Percentiles rank a stretch among this genome's conserved stretches.
Conservation (phyloP, 2,329 filamentous ascomycete genomes). For the Cercospora citrullina region DNA sequence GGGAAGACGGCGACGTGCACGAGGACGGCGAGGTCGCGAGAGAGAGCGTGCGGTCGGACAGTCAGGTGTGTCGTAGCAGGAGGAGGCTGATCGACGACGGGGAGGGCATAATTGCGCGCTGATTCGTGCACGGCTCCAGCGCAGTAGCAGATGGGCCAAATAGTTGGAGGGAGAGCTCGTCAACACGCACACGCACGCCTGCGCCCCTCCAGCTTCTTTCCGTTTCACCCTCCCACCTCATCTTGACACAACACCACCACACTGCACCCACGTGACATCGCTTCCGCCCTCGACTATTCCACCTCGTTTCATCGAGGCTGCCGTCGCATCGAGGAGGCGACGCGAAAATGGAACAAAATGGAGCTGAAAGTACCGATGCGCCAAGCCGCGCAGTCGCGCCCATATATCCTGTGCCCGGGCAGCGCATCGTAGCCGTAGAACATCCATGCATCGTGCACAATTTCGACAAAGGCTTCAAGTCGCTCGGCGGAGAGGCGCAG, state of each 20-base stretch:
- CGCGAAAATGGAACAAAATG: constrained; percentile 4
- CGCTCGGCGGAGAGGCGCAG: constrained; percentile 58
- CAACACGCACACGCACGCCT: neutral
- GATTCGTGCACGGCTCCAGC: constrained; percentile 8
- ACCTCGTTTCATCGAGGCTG: neutral
- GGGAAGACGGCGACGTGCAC: neutral
- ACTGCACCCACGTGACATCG: neutral
- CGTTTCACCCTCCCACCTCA: neutral
- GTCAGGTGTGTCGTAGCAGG: constrained; percentile 3
- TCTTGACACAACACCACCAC: neutral
- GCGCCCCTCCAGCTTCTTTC: neutral
- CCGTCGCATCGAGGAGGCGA: constrained; percentile 1
- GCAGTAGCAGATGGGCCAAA: neutral
- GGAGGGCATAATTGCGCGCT: neutral
- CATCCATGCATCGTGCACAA: constrained; percentile 67
- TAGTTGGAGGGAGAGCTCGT: neutral
- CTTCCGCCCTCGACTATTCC: neutral
- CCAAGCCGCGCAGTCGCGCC: constrained; percentile 14
- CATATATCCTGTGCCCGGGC: constrained; percentile 54
- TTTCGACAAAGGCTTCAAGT: constrained; percentile 62
- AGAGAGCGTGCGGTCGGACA: neutral
- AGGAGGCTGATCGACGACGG: constrained; percentile 2
- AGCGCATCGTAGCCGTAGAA: constrained; percentile 61
- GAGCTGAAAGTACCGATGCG: neutral
- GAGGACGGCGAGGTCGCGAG: neutral